These are phyloP conservation scores for Chaetomium sp. DNA, from an alignment of 2,329 filamentous ascomycete genomes.

Conservation along the genomic window DNA sequence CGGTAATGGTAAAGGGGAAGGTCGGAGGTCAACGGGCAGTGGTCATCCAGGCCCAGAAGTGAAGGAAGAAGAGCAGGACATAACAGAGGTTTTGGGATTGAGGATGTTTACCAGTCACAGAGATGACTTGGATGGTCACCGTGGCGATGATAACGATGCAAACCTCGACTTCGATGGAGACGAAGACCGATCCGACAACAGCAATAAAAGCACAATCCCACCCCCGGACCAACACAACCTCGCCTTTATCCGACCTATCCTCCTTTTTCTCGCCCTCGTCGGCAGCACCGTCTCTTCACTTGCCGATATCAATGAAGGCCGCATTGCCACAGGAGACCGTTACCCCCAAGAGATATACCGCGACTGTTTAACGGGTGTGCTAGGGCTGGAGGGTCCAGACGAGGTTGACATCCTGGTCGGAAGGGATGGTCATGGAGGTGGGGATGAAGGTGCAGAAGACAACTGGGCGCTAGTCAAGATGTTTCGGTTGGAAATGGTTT, in stretches of 20 bases:
- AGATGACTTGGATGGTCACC: too few relatives aligned
- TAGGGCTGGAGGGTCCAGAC: neutral
- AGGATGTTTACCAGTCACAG: too few relatives aligned
- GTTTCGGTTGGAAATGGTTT: slow-evolving; percentile 13
- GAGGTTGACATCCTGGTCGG: neutral
- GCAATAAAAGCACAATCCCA: neutral
- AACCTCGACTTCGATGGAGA: too few relatives aligned
- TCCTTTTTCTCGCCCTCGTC: slow-evolving; percentile 27
- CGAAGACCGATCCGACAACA: too few relatives aligned
- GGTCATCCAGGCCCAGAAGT: too few relatives aligned
- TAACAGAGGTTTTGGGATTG: too few relatives aligned
- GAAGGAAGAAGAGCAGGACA: too few relatives aligned
- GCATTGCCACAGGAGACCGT: neutral
- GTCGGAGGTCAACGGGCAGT: too few relatives aligned
- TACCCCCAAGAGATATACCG: slow-evolving; percentile 26
- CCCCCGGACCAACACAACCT: neutral
- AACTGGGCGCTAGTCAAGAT: slow-evolving; percentile 22
- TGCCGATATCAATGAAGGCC: slow-evolving; percentile 24
- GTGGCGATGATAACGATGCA: too few relatives aligned
- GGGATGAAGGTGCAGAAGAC: slow-evolving; percentile 3
- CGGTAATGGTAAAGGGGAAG: too few relatives aligned
- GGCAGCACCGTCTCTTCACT: slow-evolving; percentile 25
- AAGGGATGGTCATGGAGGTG: neutral
- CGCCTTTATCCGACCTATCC: slow-evolving; percentile 13
- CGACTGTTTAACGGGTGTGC: slow-evolving; percentile 20